Percentiles rank a stretch among this genome's conserved stretches.
phyloP scores from a whole-genome alignment of 2,329 filamentous ascomycete genomes.

The Trichoderma atroviride region DNA sequence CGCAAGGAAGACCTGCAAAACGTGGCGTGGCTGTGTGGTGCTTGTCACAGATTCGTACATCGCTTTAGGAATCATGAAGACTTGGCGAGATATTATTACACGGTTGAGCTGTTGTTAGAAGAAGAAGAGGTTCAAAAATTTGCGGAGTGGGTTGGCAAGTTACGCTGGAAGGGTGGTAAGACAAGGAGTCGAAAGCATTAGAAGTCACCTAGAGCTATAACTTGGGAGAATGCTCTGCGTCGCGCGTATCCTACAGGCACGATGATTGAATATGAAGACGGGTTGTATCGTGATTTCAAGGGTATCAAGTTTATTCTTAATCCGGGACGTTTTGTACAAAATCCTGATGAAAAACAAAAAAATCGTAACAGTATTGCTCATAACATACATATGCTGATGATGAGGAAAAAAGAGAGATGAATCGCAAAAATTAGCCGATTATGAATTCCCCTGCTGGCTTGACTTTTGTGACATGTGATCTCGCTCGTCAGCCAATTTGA shows the following conservation, averaged over 20 bases:
- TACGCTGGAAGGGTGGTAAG: slow-evolving; percentile 69
- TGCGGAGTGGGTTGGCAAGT: slow-evolving; percentile 70
- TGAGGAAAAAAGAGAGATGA: neutral
- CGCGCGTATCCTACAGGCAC: neutral
- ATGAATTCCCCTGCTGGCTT: neutral
- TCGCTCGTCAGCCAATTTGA: slow-evolving; percentile 17
- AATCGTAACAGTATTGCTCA: neutral
- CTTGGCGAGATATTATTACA: slow-evolving; percentile 72
- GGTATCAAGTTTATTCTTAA: neutral
- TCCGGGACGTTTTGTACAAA: neutral
- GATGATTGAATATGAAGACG: neutral
- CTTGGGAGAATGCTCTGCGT: neutral
- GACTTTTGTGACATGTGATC: slow-evolving; percentile 16
- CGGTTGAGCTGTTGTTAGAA: slow-evolving; percentile 68
- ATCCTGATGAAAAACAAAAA: neutral
- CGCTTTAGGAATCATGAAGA: slow-evolving; percentile 75
- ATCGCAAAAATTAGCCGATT: neutral
- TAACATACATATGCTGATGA: neutral
- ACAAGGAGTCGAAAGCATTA: slow-evolving; percentile 15
- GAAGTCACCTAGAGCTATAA: neutral
- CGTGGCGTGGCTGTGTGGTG: slow-evolving; percentile 83
- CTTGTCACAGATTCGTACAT: slow-evolving; percentile 84
- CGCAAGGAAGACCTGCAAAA: slow-evolving; percentile 72
- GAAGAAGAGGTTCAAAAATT: slow-evolving; percentile 73
- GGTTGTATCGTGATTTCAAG: neutral